Conservation (phyloP, 352 stramenopile genomes). For the Nothophytophthora sp. region DNA sequence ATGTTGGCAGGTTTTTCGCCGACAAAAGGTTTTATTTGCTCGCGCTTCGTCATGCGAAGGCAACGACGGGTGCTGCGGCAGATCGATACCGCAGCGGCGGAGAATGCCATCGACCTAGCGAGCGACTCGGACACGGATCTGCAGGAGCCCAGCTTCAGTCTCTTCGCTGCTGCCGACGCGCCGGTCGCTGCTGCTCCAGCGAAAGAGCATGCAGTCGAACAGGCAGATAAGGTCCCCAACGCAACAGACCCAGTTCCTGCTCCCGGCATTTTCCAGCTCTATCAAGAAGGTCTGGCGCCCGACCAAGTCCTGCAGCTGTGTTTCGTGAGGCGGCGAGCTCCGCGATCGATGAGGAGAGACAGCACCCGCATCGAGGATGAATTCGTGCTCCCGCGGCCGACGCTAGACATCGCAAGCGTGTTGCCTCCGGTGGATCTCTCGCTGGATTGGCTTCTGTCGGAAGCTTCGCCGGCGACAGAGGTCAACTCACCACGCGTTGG, state of each 20-base stretch:
- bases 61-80: neutral
- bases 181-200: neutral
- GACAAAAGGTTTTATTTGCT: no score
- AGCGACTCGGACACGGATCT: neutral
- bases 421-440: slow-evolving; percentile 29
- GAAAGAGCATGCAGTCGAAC: neutral
- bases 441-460: slow-evolving; percentile 24
- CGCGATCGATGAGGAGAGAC: slow-evolving; percentile 18
- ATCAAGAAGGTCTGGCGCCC: slow-evolving; percentile 48
- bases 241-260: no score
- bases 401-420: slow-evolving; percentile 36
- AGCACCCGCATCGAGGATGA: slow-evolving; percentile 32
- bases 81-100: neutral
- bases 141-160: neutral
- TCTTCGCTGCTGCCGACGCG: neutral
- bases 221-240: neutral
- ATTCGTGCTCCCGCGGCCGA: slow-evolving; percentile 51
- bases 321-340: slow-evolving; percentile 42
- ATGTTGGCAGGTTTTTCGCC: no score
- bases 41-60: neutral
- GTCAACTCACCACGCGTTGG: neutral
- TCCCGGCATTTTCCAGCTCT: slow-evolving; percentile 53
- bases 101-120: neutral
- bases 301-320: slow-evolving; percentile 66
- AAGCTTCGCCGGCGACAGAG: neutral